These are phyloP conservation scores for Ophiosphaerella herpotricha DNA, from an alignment of 2,329 filamentous ascomycete genomes.

Conservation along the genomic window DNA sequence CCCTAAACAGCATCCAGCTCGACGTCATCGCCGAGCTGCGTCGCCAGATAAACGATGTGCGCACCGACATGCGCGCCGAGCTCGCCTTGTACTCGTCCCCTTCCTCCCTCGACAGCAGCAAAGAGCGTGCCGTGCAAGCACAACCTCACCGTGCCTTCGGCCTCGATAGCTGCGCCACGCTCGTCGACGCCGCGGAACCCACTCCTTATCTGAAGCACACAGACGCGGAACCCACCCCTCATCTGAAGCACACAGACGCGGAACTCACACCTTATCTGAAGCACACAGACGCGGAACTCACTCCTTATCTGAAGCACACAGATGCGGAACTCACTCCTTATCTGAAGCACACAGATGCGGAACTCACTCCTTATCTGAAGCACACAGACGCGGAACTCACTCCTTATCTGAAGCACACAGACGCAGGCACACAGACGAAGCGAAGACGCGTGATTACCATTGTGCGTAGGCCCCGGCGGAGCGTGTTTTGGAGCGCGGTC, in stretches of 20 bases:
- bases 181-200: conserved; percentile 2
- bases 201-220: no score
- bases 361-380: neutral
- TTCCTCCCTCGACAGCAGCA: no score
- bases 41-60: conserved; percentile 22
- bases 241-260: neutral
- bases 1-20: conserved; percentile 37
- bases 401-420: no score
- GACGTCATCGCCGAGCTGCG: conserved; percentile 39
- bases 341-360: neutral
- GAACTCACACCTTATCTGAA: no score
- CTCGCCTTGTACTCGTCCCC: neutral
- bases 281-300: neutral
- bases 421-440: neutral
- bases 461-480: conserved; percentile 13
- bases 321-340: neutral
- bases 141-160: conserved; percentile 1
- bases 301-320: no score
- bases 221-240: no score
- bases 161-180: conserved; percentile 18
- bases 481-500: conserved; percentile 28
- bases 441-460: conserved; percentile 10
- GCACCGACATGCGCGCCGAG: conserved; percentile 17
- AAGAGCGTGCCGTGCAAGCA: no score
- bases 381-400: neutral